A percentile compares a stretch with the other conserved stretches of the same genome.
phyloP scores from a whole-genome alignment of 2,329 filamentous ascomycete genomes.

The Stachybotrys echinatus region DNA sequence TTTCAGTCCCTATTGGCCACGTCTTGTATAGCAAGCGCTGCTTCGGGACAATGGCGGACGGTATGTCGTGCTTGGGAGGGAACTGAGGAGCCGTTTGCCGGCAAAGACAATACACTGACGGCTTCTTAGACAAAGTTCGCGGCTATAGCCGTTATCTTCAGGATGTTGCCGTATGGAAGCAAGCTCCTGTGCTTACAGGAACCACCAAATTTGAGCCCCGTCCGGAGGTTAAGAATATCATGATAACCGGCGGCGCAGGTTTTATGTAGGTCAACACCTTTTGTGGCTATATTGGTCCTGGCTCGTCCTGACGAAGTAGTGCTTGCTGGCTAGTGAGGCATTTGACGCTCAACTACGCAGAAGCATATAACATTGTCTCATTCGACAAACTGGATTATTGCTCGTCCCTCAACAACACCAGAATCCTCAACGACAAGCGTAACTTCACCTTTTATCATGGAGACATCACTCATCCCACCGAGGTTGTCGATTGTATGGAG shows the following conservation, averaged over 20 bases:
- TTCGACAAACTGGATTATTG: constrained; percentile 86
- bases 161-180: constrained; percentile 63
- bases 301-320: constrained; percentile 35
- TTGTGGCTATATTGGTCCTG: constrained; percentile 2
- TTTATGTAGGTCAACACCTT: constrained; percentile 62
- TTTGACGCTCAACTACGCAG: constrained; percentile 66
- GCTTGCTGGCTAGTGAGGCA: constrained; percentile 81
- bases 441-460: constrained; percentile 80
- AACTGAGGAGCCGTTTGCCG: background rate
- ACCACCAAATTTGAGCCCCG: constrained; percentile 66
- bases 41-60: background rate
- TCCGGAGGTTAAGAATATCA: constrained; percentile 69
- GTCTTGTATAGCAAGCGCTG: background rate
- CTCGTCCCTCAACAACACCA: constrained; percentile 74
- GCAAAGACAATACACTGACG: background rate
- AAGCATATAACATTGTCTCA: constrained; percentile 72
- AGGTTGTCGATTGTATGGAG: constrained; percentile 67
- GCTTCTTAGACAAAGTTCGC: constrained; percentile 15
- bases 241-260: constrained; percentile 78
- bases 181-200: constrained; percentile 64
- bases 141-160: constrained; percentile 40
- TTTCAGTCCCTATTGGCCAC: too few relatives aligned
- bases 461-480: constrained; percentile 66
- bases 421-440: constrained; percentile 56
- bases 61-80: background rate